Evolutionary conservation across 169 alveolate genomes (phyloP), one percentile per base, ranked within the genome.

Genomic region (Plasmodium sp.): DNA sequence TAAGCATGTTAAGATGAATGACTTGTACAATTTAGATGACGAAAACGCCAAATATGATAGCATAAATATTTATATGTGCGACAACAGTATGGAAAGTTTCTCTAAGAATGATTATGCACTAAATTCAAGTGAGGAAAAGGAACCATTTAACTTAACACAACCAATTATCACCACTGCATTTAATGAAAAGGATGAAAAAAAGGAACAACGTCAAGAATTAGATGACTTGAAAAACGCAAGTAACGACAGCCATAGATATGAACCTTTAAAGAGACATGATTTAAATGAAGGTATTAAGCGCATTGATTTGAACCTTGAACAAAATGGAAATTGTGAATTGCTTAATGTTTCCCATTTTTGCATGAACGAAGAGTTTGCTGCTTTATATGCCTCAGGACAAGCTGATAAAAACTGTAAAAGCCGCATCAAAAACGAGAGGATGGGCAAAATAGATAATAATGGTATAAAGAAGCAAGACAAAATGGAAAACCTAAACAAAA

Each of bases 11-110:
- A 54, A 58, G 27, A 51, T 74, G 22, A 51, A 85, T 85, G 93
- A 85, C 36, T 75, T 85, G 48, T 45, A 22, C 27, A 75, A 85
- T 85, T n/a, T 77, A 72, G 80, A 85, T 51, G 93, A 74, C 41
- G 93, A 85, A 77, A 18, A 54, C 83, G 80, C 62, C 80, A 75
- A 54, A 75, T 85, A 85, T 85, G 93, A 85, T 31, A 85, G 81
- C 67, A 75, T 85, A 73, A 85, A 77, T 51, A 77, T 85, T 75
- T 85, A 85, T 54, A 77, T 85, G 81, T 75, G 45, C 80, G 93
- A 85, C 67, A 75, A 85, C 62, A 43, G 71, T 51, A 85, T 22
- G 36, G 93, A 85, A 77, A 41, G 67, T 10, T 27, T 14, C 80
- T 85, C 48, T 75, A 43, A 75, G 86, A 36, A 74, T 85, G 71